Percentiles rank a stretch among this genome's conserved stretches.
Evolutionary conservation across 2,329 filamentous ascomycete genomes (phyloP).

Genomic region (Cordyceps javanica): DNA sequence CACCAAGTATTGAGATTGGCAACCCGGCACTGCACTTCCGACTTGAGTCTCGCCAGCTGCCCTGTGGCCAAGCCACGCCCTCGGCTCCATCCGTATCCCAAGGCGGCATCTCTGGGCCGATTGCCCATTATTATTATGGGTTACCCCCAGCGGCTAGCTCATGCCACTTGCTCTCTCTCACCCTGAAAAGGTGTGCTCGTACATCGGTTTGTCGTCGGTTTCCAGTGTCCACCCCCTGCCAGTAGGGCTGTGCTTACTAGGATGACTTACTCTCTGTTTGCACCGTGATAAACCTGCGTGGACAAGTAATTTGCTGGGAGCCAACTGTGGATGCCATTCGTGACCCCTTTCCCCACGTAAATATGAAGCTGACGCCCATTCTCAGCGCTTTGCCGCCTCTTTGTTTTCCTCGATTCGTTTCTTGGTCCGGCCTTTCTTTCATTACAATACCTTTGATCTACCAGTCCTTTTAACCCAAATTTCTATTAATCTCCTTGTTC

Average conservation of each 20-base stretch:
- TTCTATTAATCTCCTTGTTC: background rate
- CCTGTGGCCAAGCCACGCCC: conserved; percentile 8
- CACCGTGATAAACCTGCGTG: background rate
- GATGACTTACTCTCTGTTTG: background rate
- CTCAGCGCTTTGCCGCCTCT: background rate
- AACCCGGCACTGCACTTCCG: conserved; percentile 4
- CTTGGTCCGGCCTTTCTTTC: background rate
- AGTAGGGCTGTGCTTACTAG: conserved; percentile 11
- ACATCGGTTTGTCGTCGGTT: background rate
- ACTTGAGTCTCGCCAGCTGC: background rate
- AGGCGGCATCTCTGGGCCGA: conserved; percentile 8
- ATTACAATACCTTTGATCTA: background rate
- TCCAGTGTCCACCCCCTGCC: conserved; percentile 1
- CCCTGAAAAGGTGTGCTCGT: background rate
- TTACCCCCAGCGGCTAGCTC: background rate
- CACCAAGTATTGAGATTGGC: background rate
- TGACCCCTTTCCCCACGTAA: conserved; percentile 4
- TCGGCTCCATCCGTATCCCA: conserved; percentile 11
- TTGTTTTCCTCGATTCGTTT: background rate
- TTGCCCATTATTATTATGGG: conserved; percentile 1
- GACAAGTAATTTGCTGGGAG: conserved; percentile 7
- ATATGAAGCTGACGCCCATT: conserved; percentile 6
- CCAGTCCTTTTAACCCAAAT: background rate
- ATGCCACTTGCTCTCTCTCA: background rate
- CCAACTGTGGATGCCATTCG: background rate